Evolutionary conservation across 352 stramenopile species (phyloP), one percentile per base, ranked within the genome.

Genomic region (Phytophthora meadii): DNA sequence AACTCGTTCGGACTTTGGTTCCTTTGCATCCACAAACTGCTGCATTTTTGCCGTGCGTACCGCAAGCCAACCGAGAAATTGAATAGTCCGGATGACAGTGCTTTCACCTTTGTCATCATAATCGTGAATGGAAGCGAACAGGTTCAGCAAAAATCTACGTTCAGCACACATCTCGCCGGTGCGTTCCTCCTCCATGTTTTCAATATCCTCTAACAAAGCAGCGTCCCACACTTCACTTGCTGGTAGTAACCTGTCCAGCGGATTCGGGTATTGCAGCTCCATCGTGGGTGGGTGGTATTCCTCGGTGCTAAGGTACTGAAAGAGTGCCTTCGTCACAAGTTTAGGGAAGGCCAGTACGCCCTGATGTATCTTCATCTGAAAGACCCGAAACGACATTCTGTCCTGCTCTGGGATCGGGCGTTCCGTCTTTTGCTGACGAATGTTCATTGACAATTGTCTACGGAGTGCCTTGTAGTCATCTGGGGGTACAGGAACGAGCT

Each of bases 91-190:
- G 39, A 96, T 91, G 24, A 96, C 88, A 30, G 84, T 90, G 39
- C 77, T 90, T 68, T 96, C 88, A 22, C 88, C 88, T 70, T 96
- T 96, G 65, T 96, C 88, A 41, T 93, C 86, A 54, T 94, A 93
- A 28, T 92, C 84, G 56, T 94, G 85, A 46, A 96, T 92, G 30
- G 86, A 89, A 8, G 83, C 83, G 56, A 95, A 95, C 34, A 93
- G 72, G 52, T 94, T 93, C 2, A 96, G 64, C 61, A 94, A 54
- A 50, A 93, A 95, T 32, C 84, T 75, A 25, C 86, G 77, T 58
- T 93, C 84, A 41, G 85, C 83, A 46, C 86, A 89, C 83, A 93
- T 92, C 50, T 94, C 82, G 1, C 81, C 79, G 6, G 48, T 72
- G 28, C 53, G 69, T 54, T 92, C 87, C 70, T 92, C 84, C 4